Evolutionary conservation across 257 asterid species (phyloP).

Genomic region (Solanum commersonii): DNA sequence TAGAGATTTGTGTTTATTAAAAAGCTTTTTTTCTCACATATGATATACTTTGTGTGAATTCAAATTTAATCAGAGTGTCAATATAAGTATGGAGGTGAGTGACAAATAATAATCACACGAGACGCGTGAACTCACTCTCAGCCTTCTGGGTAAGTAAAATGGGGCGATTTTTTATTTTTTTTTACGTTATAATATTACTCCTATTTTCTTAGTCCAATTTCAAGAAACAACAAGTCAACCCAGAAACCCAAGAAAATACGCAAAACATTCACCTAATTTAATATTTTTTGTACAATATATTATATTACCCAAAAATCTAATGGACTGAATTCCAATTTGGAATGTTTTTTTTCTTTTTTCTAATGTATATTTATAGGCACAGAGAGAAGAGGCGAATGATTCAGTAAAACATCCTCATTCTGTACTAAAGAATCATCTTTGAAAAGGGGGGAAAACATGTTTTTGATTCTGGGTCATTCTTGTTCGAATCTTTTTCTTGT

Average conservation of each 20-base stretch:
- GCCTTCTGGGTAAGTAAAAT: not conserved
- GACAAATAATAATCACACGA: too few species aligned
- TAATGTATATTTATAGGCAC: not conserved
- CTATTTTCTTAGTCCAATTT: not conserved
- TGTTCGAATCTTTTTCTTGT: conserved; percentile 13
- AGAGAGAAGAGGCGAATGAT: conserved; percentile 8
- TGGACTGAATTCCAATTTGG: not conserved
- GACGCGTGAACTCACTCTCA: not conserved
- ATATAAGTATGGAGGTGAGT: too few species aligned
- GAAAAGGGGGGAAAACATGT: not conserved
- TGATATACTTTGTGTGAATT: too few species aligned
- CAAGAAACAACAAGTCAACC: conserved; percentile 15
- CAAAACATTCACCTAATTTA: conserved; percentile 9
- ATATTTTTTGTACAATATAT: not conserved
- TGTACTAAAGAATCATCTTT: not conserved
- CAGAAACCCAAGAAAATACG: conserved; percentile 11
- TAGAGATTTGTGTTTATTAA: too few species aligned
- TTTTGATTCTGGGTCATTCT: conserved; percentile 27
- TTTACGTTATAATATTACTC: not conserved
- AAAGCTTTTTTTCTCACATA: too few species aligned
- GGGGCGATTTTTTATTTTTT: not conserved
- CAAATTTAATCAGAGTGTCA: too few species aligned
- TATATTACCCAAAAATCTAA: not conserved
- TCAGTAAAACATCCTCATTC: not conserved
- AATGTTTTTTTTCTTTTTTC: not conserved